Evolutionary conservation across 2,329 filamentous ascomycete species (phyloP).

Genomic region (Penicillium janthinellum): DNA sequence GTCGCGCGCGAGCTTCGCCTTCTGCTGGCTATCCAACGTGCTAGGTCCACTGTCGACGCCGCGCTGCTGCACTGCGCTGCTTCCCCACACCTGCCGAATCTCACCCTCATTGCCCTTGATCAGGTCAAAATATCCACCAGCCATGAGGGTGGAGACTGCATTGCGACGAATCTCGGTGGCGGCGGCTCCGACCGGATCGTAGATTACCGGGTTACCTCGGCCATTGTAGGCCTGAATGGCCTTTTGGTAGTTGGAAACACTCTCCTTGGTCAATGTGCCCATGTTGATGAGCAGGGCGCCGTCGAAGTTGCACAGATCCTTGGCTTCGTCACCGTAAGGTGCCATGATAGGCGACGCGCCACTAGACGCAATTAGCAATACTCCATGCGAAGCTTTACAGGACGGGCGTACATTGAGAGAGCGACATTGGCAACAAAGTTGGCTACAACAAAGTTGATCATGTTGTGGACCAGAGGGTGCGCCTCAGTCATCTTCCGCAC

Average conservation of each 20-base stretch:
- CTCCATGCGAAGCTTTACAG: neutral
- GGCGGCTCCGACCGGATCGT: slow-evolving; percentile 89
- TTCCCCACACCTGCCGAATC: slow-evolving; percentile 71
- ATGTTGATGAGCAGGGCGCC: slow-evolving; percentile 90
- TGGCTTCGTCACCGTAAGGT: slow-evolving; percentile 78
- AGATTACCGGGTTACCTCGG: slow-evolving; percentile 71
- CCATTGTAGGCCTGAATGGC: slow-evolving; percentile 82
- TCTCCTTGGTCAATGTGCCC: slow-evolving; percentile 82
- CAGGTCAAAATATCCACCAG: slow-evolving; percentile 75
- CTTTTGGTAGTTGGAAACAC: slow-evolving; percentile 68
- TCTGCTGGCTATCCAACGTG: slow-evolving; percentile 55
- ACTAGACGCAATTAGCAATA: slow-evolving; percentile 32
- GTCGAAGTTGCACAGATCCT: slow-evolving; percentile 74
- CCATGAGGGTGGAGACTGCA: slow-evolving; percentile 71
- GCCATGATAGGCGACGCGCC: slow-evolving; percentile 95
- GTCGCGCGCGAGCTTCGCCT: slow-evolving; percentile 62
- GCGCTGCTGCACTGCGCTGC: slow-evolving; percentile 64
- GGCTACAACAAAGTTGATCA: slow-evolving; percentile 95
- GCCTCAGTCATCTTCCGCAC: slow-evolving; percentile 63
- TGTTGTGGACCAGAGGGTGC: slow-evolving; percentile 85
- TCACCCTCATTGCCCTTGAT: slow-evolving; percentile 96
- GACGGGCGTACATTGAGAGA: slow-evolving; percentile 61
- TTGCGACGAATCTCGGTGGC: slow-evolving; percentile 73
- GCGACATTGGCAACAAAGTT: slow-evolving; percentile 94
- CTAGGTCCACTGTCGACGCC: slow-evolving; percentile 78